Base-by-base conservation (phyloP, 164 flowering plant genomes). In the Kalanchoe fedtschenkoi region DNA sequence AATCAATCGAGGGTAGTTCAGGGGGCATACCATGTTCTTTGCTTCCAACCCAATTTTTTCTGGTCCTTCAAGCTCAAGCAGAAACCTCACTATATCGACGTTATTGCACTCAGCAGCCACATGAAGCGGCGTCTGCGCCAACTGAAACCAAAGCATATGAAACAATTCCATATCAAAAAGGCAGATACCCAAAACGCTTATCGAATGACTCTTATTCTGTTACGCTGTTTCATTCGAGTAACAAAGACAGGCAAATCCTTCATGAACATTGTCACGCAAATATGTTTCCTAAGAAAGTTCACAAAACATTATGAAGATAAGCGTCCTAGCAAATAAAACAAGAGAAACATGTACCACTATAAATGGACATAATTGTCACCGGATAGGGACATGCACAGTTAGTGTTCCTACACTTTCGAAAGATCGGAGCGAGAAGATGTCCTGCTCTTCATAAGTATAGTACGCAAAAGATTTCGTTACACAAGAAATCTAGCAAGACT, bases 101-200 rank as follows among this genome's bases (percentile, higher is more conserved):
- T 68, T 81, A 66, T 91, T 85, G 72, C 80, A 65, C 55, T 88
- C 95, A 69, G 99, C 89, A 64, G 96, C 77, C 58, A 89, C 87
- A 77, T 95, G 97, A 62, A 95, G 95, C 1, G 97, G 97, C 7
- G 99, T 95, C 60, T 91, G 91, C 34, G 78, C 83, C 96, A 95
- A 87, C 99, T 95, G 82, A 71, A 73, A 22, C 67, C 32, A 44
- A 60, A 67, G 15, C 44, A 64, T 10, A 5, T 10, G 1, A 6
- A 35, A 19, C 35, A 1, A 1, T 16, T 15, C 17, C 9, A 58
- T 9, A 24, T 32, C 11, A 32, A n/a, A 26, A n/a, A 32, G 22
- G 21, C 35, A 29, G 1, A 4, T 15, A 56, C 5, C 0, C n/a
- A 29, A 56, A 56, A 29, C 10, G 11, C n/a, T 16, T 30, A 11